phyloP scores from a whole-genome alignment of 148 eudicot genomes.

The Spergularia marina region DNA sequence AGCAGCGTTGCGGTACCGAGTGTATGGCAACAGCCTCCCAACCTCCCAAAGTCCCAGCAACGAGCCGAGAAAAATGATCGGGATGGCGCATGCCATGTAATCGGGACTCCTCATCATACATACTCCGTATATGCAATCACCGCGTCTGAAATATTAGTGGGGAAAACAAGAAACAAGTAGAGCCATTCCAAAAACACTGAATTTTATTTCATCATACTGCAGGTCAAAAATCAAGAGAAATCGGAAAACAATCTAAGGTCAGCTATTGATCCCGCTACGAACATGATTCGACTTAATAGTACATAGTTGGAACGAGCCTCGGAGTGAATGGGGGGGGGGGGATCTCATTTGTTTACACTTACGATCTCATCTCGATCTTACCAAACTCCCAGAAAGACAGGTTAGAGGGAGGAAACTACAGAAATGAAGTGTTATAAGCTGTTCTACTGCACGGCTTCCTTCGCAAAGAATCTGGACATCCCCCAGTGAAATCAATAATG shows the following conservation, averaged over 20 bases:
- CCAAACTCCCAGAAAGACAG: background rate
- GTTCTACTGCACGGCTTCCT: background rate
- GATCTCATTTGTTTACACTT: slow-evolving; percentile 22
- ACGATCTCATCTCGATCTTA: background rate
- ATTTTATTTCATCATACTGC: slow-evolving; percentile 2
- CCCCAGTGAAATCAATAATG: slow-evolving; percentile 1
- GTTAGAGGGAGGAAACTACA: background rate
- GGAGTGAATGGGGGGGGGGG: background rate
- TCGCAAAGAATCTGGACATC: background rate
- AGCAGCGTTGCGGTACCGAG: no score
- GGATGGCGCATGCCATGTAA: no score
- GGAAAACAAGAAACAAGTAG: no score
- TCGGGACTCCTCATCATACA: no score
- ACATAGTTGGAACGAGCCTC: background rate
- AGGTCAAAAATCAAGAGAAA: slow-evolving; percentile 12
- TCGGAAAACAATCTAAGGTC: background rate
- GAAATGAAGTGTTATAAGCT: background rate
- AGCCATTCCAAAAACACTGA: background rate
- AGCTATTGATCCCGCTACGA: background rate
- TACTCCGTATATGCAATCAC: no score
- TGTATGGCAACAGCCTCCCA: no score
- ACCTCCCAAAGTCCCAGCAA: no score
- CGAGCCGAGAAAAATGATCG: no score
- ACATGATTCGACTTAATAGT: background rate
- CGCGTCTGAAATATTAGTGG: no score